Conservation (phyloP, 129 eudicot species). For the Erigeron canadensis region DNA sequence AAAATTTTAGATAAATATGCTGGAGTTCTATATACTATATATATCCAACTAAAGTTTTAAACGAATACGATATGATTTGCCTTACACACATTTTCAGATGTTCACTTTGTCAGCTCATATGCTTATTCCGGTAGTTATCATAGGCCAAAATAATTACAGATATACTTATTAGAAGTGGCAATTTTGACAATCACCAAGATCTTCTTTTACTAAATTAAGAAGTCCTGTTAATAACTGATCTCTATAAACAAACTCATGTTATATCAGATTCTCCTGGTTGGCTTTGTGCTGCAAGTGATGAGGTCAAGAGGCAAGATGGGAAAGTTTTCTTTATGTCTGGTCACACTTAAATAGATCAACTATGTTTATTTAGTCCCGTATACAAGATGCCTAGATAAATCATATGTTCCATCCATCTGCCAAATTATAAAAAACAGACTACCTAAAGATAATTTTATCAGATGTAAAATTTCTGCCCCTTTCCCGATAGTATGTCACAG, state of each 20-base stretch:
- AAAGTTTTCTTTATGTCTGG: neutral
- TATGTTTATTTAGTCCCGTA: neutral
- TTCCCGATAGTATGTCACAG: no score
- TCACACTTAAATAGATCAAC: neutral
- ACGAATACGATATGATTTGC: neutral
- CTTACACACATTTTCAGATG: neutral
- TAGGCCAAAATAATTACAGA: neutral
- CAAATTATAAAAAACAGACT: no score
- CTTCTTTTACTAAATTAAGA: neutral
- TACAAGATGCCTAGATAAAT: neutral
- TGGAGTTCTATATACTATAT: neutral
- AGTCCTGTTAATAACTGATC: neutral
- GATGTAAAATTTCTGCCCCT: no score
- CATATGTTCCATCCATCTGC: no score
- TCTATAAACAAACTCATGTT: neutral
- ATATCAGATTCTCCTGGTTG: no score
- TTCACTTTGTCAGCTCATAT: neutral
- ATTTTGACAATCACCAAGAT: neutral
- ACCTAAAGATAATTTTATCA: no score
- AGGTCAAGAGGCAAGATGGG: no score
- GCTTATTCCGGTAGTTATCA: neutral
- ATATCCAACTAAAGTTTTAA: neutral
- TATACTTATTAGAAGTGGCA: neutral
- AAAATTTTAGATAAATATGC: neutral
- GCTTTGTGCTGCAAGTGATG: no score